phyloP scores from a whole-genome alignment of 2,329 filamentous ascomycete genomes.

The Diaporthe aspalathi region DNA sequence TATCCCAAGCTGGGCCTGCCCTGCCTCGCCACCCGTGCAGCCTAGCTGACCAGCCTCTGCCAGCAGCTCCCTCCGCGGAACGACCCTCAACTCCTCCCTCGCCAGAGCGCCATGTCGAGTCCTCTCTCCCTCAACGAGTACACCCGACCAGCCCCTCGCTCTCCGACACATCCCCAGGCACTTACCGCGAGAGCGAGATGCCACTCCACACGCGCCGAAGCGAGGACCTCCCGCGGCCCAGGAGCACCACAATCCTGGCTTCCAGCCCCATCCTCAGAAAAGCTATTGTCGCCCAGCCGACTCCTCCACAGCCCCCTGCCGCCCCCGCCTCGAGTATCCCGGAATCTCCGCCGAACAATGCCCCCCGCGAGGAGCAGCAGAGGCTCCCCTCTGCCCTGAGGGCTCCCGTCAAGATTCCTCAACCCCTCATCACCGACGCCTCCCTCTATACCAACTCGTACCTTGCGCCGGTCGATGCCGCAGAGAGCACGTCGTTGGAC shows the following conservation, averaged over 20 bases:
- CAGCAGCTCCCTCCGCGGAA: constrained; percentile 44
- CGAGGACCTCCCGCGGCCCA: constrained; percentile 56
- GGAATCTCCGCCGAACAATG: constrained; percentile 41
- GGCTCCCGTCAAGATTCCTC: constrained; percentile 47
- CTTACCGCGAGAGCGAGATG: constrained; percentile 48
- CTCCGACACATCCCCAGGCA: constrained; percentile 44
- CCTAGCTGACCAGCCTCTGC: constrained; percentile 21
- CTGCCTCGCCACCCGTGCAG: background rate
- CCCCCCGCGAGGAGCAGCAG: constrained; percentile 33
- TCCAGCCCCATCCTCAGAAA: constrained; percentile 55
- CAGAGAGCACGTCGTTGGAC: constrained; percentile 76
- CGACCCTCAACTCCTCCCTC: constrained; percentile 65
- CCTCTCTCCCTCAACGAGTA: constrained; percentile 60
- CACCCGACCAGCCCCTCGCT: constrained; percentile 67
- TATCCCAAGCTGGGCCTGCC: constrained; percentile 35
- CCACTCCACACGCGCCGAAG: constrained; percentile 56
- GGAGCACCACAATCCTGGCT: constrained; percentile 52
- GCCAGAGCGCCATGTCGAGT: constrained; percentile 62
- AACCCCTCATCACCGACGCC: constrained; percentile 72
- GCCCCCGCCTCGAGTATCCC: constrained; percentile 42
- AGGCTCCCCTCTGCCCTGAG: constrained; percentile 39
- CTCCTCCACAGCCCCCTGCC: constrained; percentile 46
- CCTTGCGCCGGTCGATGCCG: constrained; percentile 69
- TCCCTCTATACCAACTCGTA: constrained; percentile 74
- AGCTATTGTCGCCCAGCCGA: constrained; percentile 61